Evolutionary conservation across 345 rosid species (phyloP).

Genomic region (Ricinus communis): DNA sequence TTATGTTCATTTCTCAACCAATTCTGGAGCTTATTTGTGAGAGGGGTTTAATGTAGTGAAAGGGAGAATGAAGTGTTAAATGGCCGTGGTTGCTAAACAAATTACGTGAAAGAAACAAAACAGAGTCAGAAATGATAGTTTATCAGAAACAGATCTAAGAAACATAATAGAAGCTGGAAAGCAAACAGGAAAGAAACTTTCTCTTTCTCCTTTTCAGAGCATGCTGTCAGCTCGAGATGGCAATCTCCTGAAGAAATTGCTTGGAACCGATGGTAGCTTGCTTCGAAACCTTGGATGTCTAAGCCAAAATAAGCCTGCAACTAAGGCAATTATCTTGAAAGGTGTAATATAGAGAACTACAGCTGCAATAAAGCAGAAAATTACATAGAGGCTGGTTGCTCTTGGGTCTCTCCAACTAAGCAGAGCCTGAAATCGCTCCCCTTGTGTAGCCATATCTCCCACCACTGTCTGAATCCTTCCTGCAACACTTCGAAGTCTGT

Average conservation of each 20-base stretch:
- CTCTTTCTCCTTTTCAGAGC: conserved; percentile 19
- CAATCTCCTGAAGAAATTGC: conserved; percentile 34
- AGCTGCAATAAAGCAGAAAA: conserved; percentile 33
- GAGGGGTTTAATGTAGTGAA: too few species aligned
- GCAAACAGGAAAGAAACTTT: background rate
- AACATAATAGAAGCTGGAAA: background rate
- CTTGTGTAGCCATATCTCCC: conserved; percentile 40
- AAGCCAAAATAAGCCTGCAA: conserved; percentile 28
- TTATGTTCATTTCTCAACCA: too few species aligned
- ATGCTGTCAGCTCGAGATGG: conserved; percentile 36
- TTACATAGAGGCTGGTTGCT: conserved; percentile 26
- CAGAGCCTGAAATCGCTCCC: conserved; percentile 30
- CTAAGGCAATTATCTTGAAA: conserved; percentile 26
- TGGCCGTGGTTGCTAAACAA: too few species aligned
- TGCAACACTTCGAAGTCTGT: conserved; percentile 32
- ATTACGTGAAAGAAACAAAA: too few species aligned
- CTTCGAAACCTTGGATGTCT: conserved; percentile 35
- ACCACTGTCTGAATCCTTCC: conserved; percentile 38
- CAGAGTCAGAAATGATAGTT: background rate
- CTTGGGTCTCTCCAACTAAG: conserved; percentile 40
- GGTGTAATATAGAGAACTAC: conserved; percentile 33
- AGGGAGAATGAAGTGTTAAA: too few species aligned
- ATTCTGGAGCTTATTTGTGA: too few species aligned
- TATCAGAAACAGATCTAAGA: background rate
- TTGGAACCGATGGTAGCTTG: conserved; percentile 31